These are phyloP conservation scores for Pittosporum tobira DNA, from an alignment of 129 eudicot genomes.

Conservation along the genomic window DNA sequence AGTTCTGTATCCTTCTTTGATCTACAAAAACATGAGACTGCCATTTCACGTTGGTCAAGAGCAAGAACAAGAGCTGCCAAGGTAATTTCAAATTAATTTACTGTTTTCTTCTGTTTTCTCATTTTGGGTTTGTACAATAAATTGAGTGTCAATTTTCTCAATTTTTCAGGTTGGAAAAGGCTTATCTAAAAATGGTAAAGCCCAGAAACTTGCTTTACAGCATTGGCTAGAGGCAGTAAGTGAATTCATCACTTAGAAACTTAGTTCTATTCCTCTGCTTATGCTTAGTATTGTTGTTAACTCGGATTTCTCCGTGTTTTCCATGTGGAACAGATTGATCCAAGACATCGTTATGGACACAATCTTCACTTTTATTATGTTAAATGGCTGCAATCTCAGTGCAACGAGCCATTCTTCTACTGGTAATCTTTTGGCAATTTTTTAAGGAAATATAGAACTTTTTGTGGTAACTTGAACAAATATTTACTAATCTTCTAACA, in stretches of 20 bases:
- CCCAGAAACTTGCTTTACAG: slow-evolving; percentile 87
- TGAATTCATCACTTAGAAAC: slow-evolving; percentile 4
- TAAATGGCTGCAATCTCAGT: slow-evolving; percentile 73
- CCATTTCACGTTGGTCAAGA: slow-evolving; percentile 92
- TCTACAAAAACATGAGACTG: slow-evolving; percentile 81
- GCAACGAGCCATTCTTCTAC: slow-evolving; percentile 94
- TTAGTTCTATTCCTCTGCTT: neutral
- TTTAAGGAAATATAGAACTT: neutral
- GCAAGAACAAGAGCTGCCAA: slow-evolving; percentile 97
- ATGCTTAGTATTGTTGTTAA: slow-evolving; percentile 9
- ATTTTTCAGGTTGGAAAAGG: slow-evolving; percentile 89
- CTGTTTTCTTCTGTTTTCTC: neutral
- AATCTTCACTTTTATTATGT: slow-evolving; percentile 79
- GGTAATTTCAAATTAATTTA: slow-evolving; percentile 26
- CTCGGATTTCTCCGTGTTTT: neutral
- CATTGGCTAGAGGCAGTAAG: slow-evolving; percentile 99
- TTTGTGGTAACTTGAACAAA: neutral
- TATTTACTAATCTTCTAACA: slow-evolving; percentile 2
- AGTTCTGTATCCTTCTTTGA: slow-evolving; percentile 92
- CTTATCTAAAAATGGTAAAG: slow-evolving; percentile 77
- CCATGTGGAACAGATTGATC: slow-evolving; percentile 67
- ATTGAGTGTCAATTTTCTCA: neutral
- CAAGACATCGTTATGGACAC: slow-evolving; percentile 98
- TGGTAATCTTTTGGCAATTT: slow-evolving; percentile 43
- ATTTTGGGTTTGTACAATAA: neutral